phyloP scores from a whole-genome alignment of 1,284 basidiomycete genomes.

The Takashimella tepidaria region DNA sequence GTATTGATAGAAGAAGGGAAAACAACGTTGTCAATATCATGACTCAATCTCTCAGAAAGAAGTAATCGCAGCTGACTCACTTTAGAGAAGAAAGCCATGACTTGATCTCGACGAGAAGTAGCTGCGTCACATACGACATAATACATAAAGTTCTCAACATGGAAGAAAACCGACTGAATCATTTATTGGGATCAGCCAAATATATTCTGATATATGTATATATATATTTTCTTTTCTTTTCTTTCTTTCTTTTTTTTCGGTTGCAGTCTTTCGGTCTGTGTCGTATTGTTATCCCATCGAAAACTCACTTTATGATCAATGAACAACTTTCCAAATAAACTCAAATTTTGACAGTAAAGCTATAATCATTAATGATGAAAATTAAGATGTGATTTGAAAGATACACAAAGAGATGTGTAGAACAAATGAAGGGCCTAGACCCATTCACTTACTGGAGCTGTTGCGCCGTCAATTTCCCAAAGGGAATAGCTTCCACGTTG shows the following conservation, averaged over 20 bases:
- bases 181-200: no score
- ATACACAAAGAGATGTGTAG: no score
- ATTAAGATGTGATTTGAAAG: no score
- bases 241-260: no score
- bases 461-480: constrained; percentile 90
- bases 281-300: neutral
- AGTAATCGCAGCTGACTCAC: constrained; percentile 45
- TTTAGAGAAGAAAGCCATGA: constrained; percentile 94
- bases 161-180: constrained; percentile 79
- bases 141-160: constrained; percentile 67
- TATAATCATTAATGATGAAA: no score
- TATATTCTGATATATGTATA: no score
- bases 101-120: constrained; percentile 68
- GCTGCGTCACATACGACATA: constrained; percentile 84
- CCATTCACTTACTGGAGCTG: constrained; percentile 63
- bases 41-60: no score
- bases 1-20: neutral
- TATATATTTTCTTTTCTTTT: no score
- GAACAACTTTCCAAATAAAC: constrained; percentile 96
- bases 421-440: no score
- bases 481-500: constrained; percentile 83
- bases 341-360: constrained; percentile 94
- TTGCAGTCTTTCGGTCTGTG: no score
- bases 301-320: constrained; percentile 76
- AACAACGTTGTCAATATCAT: no score